Evolutionary conservation across 208 protist genomes (phyloP).

Genomic region (Angomonas deanei): DNA sequence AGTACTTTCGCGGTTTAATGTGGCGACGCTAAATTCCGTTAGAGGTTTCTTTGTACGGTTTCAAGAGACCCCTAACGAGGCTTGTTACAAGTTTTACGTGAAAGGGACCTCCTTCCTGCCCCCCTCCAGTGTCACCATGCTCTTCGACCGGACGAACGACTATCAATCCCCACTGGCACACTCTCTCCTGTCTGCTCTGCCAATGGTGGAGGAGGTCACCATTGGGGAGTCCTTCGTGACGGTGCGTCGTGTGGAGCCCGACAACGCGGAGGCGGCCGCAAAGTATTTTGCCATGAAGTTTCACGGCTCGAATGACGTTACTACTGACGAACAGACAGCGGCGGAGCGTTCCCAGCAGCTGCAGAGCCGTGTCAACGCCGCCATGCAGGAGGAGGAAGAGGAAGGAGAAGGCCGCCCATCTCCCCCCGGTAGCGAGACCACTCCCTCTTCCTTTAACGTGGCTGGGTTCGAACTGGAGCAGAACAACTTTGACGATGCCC

Average conservation of each 20-base stretch:
- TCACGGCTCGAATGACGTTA: constrained; percentile 14
- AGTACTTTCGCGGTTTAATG: no score
- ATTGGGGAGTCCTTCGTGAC: constrained; percentile 73
- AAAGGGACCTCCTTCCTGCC: constrained; percentile 60
- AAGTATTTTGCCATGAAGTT: constrained; percentile 60
- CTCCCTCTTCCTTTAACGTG: constrained; percentile 31
- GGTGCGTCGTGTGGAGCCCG: constrained; percentile 60
- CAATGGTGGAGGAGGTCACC: constrained; percentile 88
- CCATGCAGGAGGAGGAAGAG: constrained; percentile 7
- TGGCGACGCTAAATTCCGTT: no score
- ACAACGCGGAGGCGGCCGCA: constrained; percentile 51
- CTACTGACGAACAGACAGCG: constrained; percentile 15
- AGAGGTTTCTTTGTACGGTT: constrained; percentile 68
- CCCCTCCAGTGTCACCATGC: constrained; percentile 35
- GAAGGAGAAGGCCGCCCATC: neutral
- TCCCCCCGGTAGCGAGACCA: neutral
- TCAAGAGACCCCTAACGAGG: constrained; percentile 73
- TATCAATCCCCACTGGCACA: constrained; percentile 78
- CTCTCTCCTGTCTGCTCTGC: constrained; percentile 51
- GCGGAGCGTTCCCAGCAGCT: constrained; percentile 47
- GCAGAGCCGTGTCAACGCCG: constrained; percentile 37
- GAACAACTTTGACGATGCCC: constrained; percentile 21
- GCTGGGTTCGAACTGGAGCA: constrained; percentile 32
- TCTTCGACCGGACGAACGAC: constrained; percentile 73
- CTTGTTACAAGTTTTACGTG: constrained; percentile 84